Evolutionary conservation across 176 grass and related monocot species (phyloP), one percentile per base, ranked within the genome.

Genomic region (Carex littledalei): DNA sequence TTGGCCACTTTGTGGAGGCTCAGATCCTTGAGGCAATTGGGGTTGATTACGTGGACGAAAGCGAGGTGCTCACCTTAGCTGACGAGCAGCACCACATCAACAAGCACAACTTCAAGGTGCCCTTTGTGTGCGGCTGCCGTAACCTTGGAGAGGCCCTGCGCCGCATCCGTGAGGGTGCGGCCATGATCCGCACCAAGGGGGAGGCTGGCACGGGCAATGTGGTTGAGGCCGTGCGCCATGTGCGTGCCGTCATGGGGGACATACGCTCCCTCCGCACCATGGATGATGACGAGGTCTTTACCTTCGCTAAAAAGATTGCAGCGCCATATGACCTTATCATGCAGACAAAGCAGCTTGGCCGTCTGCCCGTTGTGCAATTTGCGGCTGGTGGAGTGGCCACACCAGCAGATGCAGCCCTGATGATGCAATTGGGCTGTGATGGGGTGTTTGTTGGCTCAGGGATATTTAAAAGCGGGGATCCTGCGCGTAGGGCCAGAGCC

Each of bases 11-110:
- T 68, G 92, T 94, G 13, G 92, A 94, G 92, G 92, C 92, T 4
- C 92, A 94, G 80, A 89, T 91, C 75, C 84, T 97, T 3, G 87
- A 97, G 81, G 87, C 88, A 63, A 18, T 94, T 66, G 92, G 94
- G 67, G 94, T 97, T 8, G 94, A 97, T 87, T 97, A 97, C 85
- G 94, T 97, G 15, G 94, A 97, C 68, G 91, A 97, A 86, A 94
- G 91, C 86, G 94, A 94, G 94, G 94, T 97, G 3, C 94, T 97
- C 2, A 97, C 94, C 21, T 88, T 53, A 54, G 92, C 92, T 37
- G 92, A 94, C 59, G 87, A 94, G 37, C n/a, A 64, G 62, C 92
- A 94, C 86, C 92, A 94, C 86, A 92, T 94, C 86, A 94, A 94
- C 81, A 94, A 94, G 88, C 90, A 90, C 86, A 90, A 88, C 63